Evolutionary conservation across 2,329 filamentous ascomycete genomes (phyloP).

Genomic region (Aaosphaeria pasadenensis): DNA sequence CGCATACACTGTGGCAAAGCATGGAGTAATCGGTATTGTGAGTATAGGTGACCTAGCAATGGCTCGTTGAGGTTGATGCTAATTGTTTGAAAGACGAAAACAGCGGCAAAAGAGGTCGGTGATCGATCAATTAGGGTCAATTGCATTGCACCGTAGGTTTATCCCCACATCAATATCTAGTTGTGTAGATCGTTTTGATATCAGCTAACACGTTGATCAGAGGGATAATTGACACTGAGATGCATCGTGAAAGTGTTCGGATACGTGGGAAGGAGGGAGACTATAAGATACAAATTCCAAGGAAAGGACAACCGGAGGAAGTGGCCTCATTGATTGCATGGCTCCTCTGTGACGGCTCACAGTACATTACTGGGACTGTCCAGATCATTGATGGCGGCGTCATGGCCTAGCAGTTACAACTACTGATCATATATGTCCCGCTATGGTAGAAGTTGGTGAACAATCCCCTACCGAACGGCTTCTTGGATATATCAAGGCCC

Average conservation of each 20-base stretch:
- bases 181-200: not conserved
- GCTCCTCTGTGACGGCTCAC: slow-evolving; percentile 42
- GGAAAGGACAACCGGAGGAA: slow-evolving; percentile 23
- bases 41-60: no score
- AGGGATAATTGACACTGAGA: slow-evolving; percentile 23
- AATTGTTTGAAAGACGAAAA: slow-evolving; percentile 14
- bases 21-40: slow-evolving; percentile 32
- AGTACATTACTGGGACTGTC: slow-evolving; percentile 44
- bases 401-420: slow-evolving; percentile 7
- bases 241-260: slow-evolving; percentile 13
- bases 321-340: slow-evolving; percentile 43
- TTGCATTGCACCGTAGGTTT: slow-evolving; percentile 22
- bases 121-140: slow-evolving; percentile 23
- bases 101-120: slow-evolving; percentile 35
- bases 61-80: no score
- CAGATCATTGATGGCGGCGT: slow-evolving; percentile 46
- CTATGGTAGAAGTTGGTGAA: no score
- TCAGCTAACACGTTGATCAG: not conserved
- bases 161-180: not conserved
- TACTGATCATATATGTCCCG: no score
- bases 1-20: slow-evolving; percentile 34
- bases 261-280: slow-evolving; percentile 10
- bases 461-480: no score
- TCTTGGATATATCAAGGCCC: no score
- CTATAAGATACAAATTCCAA: slow-evolving; percentile 11